Percentiles rank a stretch among this genome's conserved stretches.
Evolutionary conservation across 2,329 filamentous ascomycete genomes (phyloP).

Genomic region (Myriosclerotinia curreyana): DNA sequence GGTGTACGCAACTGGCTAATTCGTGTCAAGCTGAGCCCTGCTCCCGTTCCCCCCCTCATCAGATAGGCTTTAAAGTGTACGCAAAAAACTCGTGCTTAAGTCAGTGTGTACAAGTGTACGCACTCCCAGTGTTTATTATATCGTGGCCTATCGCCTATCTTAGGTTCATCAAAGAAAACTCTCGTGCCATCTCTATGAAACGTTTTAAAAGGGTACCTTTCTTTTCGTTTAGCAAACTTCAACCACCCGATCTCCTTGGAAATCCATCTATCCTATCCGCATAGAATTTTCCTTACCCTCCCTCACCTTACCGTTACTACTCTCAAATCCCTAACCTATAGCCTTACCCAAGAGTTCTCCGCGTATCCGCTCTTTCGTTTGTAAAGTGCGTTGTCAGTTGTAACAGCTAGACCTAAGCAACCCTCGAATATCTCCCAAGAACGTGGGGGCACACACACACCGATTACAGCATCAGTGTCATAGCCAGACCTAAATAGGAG

Average conservation of each 20-base stretch:
- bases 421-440: not conserved
- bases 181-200: not conserved
- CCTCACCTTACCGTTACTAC: not conserved
- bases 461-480: constrained; percentile 12
- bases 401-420: not conserved
- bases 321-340: not conserved
- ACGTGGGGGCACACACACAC: constrained; percentile 2
- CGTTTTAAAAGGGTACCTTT: not conserved
- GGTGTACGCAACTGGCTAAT: constrained; percentile 4
- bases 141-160: not conserved
- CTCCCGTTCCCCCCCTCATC: too few species aligned
- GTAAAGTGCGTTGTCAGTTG: not conserved
- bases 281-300: not conserved
- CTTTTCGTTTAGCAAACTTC: not conserved
- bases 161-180: not conserved
- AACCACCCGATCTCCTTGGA: not conserved
- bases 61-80: not conserved
- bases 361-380: not conserved
- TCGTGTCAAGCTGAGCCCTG: not conserved
- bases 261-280: not conserved
- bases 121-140: not conserved
- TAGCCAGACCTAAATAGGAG: constrained; percentile 13
- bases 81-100: not conserved
- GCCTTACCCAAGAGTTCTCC: too few species aligned
- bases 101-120: not conserved